phyloP scores from a whole-genome alignment of 208 protist species.

The Crithidia brevicula region DNA sequence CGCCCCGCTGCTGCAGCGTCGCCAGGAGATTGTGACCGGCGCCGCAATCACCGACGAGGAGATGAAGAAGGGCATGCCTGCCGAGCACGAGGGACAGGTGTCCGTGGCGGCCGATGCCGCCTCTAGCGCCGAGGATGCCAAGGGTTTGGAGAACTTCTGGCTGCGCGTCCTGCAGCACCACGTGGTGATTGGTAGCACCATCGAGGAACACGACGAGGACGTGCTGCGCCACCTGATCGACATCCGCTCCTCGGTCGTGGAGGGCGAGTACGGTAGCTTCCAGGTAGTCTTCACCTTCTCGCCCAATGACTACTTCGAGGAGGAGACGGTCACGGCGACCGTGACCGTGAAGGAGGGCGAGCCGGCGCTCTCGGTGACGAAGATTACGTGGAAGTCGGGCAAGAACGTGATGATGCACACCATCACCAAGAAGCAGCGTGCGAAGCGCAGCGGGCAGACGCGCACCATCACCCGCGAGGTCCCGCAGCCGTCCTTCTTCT shows the following conservation, averaged over 20 bases:
- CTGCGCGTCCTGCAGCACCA: slow-evolving; percentile 75
- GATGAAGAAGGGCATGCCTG: slow-evolving; percentile 72
- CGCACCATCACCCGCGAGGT: slow-evolving; percentile 51
- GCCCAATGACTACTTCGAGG: slow-evolving; percentile 83
- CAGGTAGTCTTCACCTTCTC: slow-evolving; percentile 80
- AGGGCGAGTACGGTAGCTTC: slow-evolving; percentile 70
- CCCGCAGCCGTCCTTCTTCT: slow-evolving; percentile 82
- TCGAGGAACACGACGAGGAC: slow-evolving; percentile 77
- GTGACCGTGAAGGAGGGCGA: slow-evolving; percentile 49
- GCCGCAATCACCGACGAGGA: slow-evolving; percentile 68
- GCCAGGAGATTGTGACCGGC: slow-evolving; percentile 80
- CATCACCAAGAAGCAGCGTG: slow-evolving; percentile 61
- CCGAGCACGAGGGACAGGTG: slow-evolving; percentile 57
- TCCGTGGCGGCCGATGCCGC: slow-evolving; percentile 33
- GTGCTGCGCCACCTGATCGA: slow-evolving; percentile 75
- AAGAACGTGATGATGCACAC: slow-evolving; percentile 75
- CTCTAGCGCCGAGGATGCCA: slow-evolving; percentile 8
- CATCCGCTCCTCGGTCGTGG: slow-evolving; percentile 53
- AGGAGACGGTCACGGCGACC: slow-evolving; percentile 68
- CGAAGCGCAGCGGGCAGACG: slow-evolving; percentile 46
- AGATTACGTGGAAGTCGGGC: slow-evolving; percentile 82
- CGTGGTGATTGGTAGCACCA: slow-evolving; percentile 61
- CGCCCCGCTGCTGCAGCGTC: slow-evolving; percentile 60
- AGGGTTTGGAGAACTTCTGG: slow-evolving; percentile 76
- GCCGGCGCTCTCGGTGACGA: slow-evolving; percentile 49